Evolutionary conservation across 169 alveolate species (phyloP).

Genomic region (Perkinsus marinus): DNA sequence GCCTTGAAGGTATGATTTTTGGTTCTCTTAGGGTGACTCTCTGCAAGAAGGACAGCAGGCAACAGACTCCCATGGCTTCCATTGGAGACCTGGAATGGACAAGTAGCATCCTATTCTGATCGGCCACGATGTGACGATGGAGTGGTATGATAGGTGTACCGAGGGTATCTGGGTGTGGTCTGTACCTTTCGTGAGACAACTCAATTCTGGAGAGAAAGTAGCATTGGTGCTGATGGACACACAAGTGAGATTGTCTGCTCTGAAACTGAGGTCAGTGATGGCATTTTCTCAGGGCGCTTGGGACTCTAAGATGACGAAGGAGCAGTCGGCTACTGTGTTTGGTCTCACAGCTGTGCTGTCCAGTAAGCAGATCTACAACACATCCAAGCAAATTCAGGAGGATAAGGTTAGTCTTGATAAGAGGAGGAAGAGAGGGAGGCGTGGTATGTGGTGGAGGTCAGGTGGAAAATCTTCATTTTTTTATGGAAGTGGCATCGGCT

Average conservation of each 20-base stretch:
- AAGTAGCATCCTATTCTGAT: not conserved
- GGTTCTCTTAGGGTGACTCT: not conserved
- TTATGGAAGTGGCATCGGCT: conserved; percentile 2
- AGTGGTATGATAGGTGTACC: not conserved
- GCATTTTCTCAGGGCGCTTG: conserved; percentile 2
- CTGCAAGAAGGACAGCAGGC: not conserved
- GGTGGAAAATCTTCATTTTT: not conserved
- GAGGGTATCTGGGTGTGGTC: conserved; percentile 11
- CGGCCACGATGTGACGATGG: not conserved
- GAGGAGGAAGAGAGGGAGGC: not conserved
- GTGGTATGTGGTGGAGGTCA: not conserved
- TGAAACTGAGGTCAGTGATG: not conserved
- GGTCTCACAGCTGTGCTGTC: conserved; percentile 4
- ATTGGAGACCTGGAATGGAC: conserved; percentile 5
- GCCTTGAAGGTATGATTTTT: too few species aligned
- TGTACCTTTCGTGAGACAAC: not conserved
- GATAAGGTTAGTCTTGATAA: not conserved
- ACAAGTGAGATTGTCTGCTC: not conserved
- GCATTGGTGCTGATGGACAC: conserved; percentile 6
- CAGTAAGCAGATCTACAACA: conserved; percentile 1
- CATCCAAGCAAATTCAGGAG: not conserved
- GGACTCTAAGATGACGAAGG: conserved; percentile 10
- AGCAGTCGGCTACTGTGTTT: conserved; percentile 2
- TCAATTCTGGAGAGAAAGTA: not conserved
- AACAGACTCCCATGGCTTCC: not conserved